These are phyloP conservation scores for Pythium sp. DNA, from an alignment of 352 stramenopile species.

Conservation along the genomic window DNA sequence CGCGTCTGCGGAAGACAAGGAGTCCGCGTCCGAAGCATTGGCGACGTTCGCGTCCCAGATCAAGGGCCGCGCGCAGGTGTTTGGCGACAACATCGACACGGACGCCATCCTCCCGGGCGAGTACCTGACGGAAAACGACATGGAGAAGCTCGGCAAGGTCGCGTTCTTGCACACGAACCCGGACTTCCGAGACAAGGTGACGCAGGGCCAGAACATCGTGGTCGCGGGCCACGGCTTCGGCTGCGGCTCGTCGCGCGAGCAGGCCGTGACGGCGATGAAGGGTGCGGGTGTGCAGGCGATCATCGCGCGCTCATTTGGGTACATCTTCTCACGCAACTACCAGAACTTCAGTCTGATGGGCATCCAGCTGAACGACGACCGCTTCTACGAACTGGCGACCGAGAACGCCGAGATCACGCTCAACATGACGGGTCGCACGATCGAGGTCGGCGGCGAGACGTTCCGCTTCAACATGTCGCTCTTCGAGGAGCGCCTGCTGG, in stretches of 20 bases:
- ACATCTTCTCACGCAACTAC: conserved; percentile 89
- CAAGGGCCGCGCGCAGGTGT: conserved; percentile 71
- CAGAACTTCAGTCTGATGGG: conserved; percentile 84
- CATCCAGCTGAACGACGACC: conserved; percentile 76
- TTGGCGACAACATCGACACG: conserved; percentile 89
- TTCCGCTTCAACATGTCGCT: conserved; percentile 89
- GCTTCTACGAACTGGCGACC: conserved; percentile 79
- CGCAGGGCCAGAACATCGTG: conserved; percentile 62
- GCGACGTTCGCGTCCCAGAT: conserved; percentile 53
- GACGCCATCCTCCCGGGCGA: conserved; percentile 84
- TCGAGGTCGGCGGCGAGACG: conserved; percentile 67
- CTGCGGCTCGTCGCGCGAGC: conserved; percentile 81
- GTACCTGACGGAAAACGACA: conserved; percentile 83
- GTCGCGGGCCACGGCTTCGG: conserved; percentile 81
- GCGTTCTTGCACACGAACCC: conserved; percentile 85
- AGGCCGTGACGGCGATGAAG: conserved; percentile 82
- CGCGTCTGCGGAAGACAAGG: conserved; percentile 24
- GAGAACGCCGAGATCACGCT: conserved; percentile 74
- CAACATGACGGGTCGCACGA: conserved; percentile 81
- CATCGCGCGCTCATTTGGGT: conserved; percentile 82
- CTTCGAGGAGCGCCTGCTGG: conserved; percentile 80
- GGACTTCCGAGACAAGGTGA: conserved; percentile 83
- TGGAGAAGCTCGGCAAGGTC: conserved; percentile 80
- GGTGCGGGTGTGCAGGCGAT: conserved; percentile 74
- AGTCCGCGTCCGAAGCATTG: conserved; percentile 23